phyloP scores from a whole-genome alignment of 1,284 basidiomycete genomes.

The Microbotryum saponariae region DNA sequence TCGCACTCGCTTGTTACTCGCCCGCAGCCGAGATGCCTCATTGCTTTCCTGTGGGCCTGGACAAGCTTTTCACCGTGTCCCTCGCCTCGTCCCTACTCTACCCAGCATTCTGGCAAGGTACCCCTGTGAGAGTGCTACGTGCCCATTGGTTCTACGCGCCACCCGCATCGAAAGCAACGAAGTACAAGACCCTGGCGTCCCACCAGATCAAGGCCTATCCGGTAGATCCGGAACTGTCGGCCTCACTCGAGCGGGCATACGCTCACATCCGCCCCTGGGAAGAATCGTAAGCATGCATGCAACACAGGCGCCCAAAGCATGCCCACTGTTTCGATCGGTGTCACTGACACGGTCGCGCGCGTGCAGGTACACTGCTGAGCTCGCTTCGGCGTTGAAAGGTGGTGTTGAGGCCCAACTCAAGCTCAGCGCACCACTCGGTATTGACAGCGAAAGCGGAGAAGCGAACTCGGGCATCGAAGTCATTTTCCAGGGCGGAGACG shows the following conservation, averaged over 20 bases:
- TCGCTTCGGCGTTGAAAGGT: conserved; percentile 26
- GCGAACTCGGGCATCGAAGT: conserved; percentile 37
- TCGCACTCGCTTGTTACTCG: background rate
- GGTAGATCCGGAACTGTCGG: conserved; percentile 37
- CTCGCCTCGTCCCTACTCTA: conserved; percentile 31
- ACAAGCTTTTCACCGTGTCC: conserved; percentile 37
- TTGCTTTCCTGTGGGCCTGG: conserved; percentile 36
- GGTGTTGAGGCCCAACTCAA: conserved; percentile 32
- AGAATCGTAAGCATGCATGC: background rate
- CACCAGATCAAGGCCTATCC: conserved; percentile 35
- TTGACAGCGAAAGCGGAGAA: conserved; percentile 20
- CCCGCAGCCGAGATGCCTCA: conserved; percentile 17
- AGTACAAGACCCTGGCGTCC: conserved; percentile 4
- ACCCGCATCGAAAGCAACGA: conserved; percentile 13
- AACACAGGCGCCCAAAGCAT: no score
- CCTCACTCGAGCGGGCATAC: conserved; percentile 41
- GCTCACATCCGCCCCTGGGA: conserved; percentile 40
- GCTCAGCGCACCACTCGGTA: conserved; percentile 37
- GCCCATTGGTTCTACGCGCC: conserved; percentile 43
- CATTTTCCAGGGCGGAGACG: conserved; percentile 36
- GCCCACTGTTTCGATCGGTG: no score
- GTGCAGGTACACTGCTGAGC: conserved; percentile 29
- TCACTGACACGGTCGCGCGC: no score
- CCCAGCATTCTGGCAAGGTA: conserved; percentile 43
- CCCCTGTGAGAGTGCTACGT: conserved; percentile 37